A percentile compares a stretch with the other conserved stretches of the same genome.
phyloP scores from a whole-genome alignment of 2,329 filamentous ascomycete genomes.

The Aspergillus carbonarius region DNA sequence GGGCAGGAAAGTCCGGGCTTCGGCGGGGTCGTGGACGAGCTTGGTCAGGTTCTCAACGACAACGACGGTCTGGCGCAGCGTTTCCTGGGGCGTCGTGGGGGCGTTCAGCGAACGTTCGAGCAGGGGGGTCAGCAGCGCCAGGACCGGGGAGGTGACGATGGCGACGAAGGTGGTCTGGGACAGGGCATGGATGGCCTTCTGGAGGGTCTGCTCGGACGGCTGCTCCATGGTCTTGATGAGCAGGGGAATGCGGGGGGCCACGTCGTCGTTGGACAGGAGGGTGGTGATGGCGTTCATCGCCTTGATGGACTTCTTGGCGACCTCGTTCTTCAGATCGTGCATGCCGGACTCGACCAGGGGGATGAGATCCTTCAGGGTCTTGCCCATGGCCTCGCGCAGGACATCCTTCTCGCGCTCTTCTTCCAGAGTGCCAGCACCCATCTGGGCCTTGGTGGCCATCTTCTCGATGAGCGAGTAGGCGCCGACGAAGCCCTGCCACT shows the following conservation, averaged over 20 bases:
- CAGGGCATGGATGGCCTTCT: conserved; percentile 94
- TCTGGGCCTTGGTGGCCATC: conserved; percentile 93
- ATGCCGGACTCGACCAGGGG: conserved; percentile 89
- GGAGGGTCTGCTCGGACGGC: conserved; percentile 79
- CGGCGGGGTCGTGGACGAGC: conserved; percentile 91
- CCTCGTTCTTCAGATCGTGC: conserved; percentile 91
- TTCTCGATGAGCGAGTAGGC: conserved; percentile 81
- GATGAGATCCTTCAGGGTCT: conserved; percentile 73
- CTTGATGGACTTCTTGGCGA: conserved; percentile 79
- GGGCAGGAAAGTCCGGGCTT: conserved; percentile 91
- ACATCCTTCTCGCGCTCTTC: conserved; percentile 86
- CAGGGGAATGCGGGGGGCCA: conserved; percentile 85
- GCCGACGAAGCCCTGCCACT: conserved; percentile 95
- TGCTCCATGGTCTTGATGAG: conserved; percentile 95
- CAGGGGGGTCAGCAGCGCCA: conserved; percentile 90
- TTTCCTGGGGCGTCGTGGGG: conserved; percentile 86
- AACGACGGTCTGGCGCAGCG: conserved; percentile 90
- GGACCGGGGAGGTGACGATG: conserved; percentile 89
- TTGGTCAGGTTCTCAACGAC: conserved; percentile 98
- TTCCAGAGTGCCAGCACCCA: conserved; percentile 78
- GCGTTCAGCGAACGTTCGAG: conserved; percentile 92
- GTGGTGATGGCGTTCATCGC: conserved; percentile 90
- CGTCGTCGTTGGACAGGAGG: conserved; percentile 94
- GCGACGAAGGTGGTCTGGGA: conserved; percentile 99
- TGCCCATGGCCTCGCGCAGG: conserved; percentile 85